These are phyloP conservation scores for Oenanthe sinensis DNA, from an alignment of 129 eudicot genomes.

Conservation along the genomic window DNA sequence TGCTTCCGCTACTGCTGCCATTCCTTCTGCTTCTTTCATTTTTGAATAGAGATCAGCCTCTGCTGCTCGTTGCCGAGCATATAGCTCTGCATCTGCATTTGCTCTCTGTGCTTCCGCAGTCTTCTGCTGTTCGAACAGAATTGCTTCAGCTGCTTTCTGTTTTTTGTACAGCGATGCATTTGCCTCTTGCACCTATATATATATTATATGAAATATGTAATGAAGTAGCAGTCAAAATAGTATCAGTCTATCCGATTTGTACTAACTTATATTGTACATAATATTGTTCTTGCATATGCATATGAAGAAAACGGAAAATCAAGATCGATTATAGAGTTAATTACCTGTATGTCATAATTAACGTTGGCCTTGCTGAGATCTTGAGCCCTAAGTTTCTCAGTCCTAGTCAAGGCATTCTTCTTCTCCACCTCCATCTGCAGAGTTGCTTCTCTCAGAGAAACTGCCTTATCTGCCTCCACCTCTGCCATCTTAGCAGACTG, in stretches of 20 bases:
- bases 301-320: background rate
- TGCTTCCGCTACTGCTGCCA: constrained; percentile 26
- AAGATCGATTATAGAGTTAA: background rate
- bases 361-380: constrained; percentile 18
- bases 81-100: constrained; percentile 22
- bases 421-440: constrained; percentile 17
- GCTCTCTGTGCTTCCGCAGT: constrained; percentile 27
- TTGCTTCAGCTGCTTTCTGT: constrained; percentile 27
- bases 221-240: background rate
- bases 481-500: constrained; percentile 11
- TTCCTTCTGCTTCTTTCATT: constrained; percentile 28
- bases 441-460: constrained; percentile 14
- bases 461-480: constrained; percentile 16
- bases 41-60: constrained; percentile 29
- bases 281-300: background rate
- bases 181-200: constrained; percentile 32
- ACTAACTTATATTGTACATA: background rate
- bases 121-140: constrained; percentile 16
- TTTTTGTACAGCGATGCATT: constrained; percentile 22
- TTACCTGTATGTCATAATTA: constrained; percentile 20
- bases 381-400: constrained; percentile 23
- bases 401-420: constrained; percentile 15
- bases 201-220: background rate
- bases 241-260: background rate
- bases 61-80: constrained; percentile 19